phyloP scores from a whole-genome alignment of 1,284 basidiomycete genomes.

The Microbotryum silenes-acaulis region DNA sequence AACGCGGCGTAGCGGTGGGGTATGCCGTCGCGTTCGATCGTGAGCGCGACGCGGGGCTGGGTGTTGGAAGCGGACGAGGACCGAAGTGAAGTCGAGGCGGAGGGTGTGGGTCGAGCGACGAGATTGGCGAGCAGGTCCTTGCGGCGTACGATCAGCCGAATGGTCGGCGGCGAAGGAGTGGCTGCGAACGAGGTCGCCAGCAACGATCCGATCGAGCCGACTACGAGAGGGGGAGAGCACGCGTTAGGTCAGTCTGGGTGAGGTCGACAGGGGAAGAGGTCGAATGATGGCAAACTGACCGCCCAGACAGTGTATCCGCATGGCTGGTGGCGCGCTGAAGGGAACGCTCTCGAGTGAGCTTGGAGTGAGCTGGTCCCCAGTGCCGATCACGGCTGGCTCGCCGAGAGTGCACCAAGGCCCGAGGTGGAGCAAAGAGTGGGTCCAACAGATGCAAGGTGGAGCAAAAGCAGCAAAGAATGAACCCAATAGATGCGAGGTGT shows the following conservation, averaged over 20 bases:
- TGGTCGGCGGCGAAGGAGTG: slow-evolving; percentile 53
- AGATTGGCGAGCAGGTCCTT: slow-evolving; percentile 52
- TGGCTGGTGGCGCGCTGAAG: background rate
- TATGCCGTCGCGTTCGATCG: slow-evolving; percentile 41
- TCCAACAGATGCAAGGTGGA: too few relatives aligned
- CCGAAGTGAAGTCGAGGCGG: background rate
- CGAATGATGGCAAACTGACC: slow-evolving; percentile 6
- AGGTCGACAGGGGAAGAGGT: background rate
- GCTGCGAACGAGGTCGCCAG: slow-evolving; percentile 56
- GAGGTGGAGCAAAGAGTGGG: too few relatives aligned
- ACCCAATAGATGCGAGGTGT: too few relatives aligned
- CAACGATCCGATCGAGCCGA: slow-evolving; percentile 73
- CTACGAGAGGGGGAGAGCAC: slow-evolving; percentile 60
- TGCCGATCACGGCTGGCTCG: too few relatives aligned
- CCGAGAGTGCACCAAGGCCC: too few relatives aligned
- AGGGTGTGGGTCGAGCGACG: slow-evolving; percentile 30
- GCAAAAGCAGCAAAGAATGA: too few relatives aligned
- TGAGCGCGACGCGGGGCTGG: slow-evolving; percentile 25
- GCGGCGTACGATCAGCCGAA: slow-evolving; percentile 58
- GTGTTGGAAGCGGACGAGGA: background rate
- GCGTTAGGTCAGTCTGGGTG: background rate
- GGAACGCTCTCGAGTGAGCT: too few relatives aligned
- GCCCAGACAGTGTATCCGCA: slow-evolving; percentile 29
- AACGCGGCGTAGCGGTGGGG: slow-evolving; percentile 13
- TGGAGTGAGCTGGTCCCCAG: too few relatives aligned